Evolutionary conservation across 345 rosid genomes (phyloP).

Genomic region (Durio zibethinus): DNA sequence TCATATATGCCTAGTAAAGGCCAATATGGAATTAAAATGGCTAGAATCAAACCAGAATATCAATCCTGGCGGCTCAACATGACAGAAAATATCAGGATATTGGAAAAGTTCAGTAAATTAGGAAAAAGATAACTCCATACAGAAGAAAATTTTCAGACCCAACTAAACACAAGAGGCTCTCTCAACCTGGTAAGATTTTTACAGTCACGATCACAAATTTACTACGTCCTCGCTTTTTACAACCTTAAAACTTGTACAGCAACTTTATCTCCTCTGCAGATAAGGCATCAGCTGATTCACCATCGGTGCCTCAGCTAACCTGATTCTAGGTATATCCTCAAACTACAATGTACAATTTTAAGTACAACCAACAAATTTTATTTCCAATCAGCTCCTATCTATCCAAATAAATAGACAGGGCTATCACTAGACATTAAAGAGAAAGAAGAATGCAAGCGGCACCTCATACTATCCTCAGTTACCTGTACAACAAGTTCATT

Average conservation of each 20-base stretch:
- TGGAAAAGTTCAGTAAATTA: neutral
- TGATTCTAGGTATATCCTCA: slow-evolving; percentile 44
- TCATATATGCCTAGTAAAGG: too few species aligned
- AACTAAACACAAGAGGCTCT: neutral
- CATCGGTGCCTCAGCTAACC: slow-evolving; percentile 26
- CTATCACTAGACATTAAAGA: slow-evolving; percentile 22
- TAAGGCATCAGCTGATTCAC: slow-evolving; percentile 18
- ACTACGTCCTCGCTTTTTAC: neutral
- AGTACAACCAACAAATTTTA: slow-evolving; percentile 36
- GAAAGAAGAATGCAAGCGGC: slow-evolving; percentile 13
- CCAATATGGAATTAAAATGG: neutral
- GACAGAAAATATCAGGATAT: neutral
- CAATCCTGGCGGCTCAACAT: neutral
- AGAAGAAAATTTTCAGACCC: neutral
- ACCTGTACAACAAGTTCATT: slow-evolving; percentile 47
- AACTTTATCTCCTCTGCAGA: slow-evolving; percentile 23
- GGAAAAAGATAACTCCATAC: neutral
- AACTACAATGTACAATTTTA: slow-evolving; percentile 48
- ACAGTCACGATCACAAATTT: neutral
- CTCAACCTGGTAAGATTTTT: neutral
- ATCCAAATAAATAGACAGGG: slow-evolving; percentile 35
- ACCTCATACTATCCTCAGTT: slow-evolving; percentile 50
- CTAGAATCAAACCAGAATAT: neutral
- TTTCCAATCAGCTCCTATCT: slow-evolving; percentile 39
- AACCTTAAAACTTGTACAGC: neutral